Percentiles rank a stretch among this genome's conserved stretches.
phyloP scores from a whole-genome alignment of 2,329 filamentous ascomycete species.

The Trichoderma pleuroti region DNA sequence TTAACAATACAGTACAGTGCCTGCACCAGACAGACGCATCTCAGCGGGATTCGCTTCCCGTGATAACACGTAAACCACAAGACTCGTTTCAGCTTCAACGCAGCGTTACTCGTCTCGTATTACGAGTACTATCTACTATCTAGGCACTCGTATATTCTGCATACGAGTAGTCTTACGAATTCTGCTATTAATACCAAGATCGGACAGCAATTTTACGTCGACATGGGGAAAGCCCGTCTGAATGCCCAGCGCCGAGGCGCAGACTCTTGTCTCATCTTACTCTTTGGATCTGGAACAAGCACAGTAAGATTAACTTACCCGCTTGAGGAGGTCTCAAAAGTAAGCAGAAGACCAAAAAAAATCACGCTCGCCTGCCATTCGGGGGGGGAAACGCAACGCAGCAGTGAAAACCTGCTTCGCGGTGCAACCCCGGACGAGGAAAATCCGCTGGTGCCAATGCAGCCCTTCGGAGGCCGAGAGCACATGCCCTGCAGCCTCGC shows the following conservation, averaged over 20 bases:
- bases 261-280: slow-evolving; percentile 11
- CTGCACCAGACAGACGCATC: background rate
- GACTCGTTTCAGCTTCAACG: background rate
- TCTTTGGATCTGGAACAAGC: background rate
- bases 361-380: background rate
- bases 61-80: slow-evolving; percentile 13
- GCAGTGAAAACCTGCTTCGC: background rate
- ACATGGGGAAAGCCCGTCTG: slow-evolving; percentile 2
- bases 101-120: background rate
- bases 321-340: background rate
- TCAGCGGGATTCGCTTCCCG: background rate
- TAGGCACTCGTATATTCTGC: background rate
- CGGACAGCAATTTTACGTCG: background rate
- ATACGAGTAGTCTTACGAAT: background rate
- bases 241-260: slow-evolving; percentile 4
- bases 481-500: slow-evolving; percentile 11
- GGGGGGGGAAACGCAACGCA: background rate
- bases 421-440: slow-evolving; percentile 3
- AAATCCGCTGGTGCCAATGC: slow-evolving; percentile 12
- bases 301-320: background rate
- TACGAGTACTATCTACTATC: too few relatives aligned
- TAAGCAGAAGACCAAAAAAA: background rate
- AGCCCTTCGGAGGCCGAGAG: slow-evolving; percentile 9
- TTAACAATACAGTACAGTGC: too few relatives aligned
- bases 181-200: background rate